Evolutionary conservation across 1,284 basidiomycete genomes (phyloP).

Genomic region (Cutaneotrichosporon sp.): DNA sequence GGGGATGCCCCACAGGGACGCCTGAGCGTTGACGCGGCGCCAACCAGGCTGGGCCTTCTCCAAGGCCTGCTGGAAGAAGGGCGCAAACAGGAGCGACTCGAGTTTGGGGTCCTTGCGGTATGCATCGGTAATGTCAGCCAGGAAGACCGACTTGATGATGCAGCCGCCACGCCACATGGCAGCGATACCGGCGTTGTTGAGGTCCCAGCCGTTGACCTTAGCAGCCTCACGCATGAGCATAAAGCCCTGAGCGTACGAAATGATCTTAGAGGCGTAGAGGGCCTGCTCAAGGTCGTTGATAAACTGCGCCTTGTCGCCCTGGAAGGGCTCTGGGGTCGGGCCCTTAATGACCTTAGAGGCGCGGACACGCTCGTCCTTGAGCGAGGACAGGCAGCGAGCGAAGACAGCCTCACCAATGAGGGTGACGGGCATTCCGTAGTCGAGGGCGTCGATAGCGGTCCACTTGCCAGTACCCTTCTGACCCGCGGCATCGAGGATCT

Average conservation of each 20-base stretch:
- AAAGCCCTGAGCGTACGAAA: conserved; percentile 98
- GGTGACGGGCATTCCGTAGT: conserved; percentile 90
- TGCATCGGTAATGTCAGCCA: conserved; percentile 85
- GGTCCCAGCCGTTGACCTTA: conserved; percentile 68
- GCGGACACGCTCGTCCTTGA: conserved; percentile 94
- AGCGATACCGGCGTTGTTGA: conserved; percentile 86
- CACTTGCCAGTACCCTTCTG: conserved; percentile 99
- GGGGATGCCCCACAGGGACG: conserved; percentile 95
- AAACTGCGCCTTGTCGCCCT: conserved; percentile 98
- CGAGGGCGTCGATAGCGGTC: conserved; percentile 97
- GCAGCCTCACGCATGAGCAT: conserved; percentile 99
- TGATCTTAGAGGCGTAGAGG: conserved; percentile 98
- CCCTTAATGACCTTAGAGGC: conserved; percentile 87
- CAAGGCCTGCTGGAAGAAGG: conserved; percentile 97
- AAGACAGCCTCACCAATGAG: conserved; percentile 99
- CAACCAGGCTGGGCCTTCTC: conserved; percentile 95
- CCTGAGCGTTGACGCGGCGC: conserved; percentile 95
- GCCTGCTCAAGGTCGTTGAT: conserved; percentile 96
- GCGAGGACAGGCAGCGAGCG: conserved; percentile 92
- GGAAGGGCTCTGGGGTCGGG: conserved; percentile 86
- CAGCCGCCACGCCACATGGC: conserved; percentile 99
- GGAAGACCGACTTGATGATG: conserved; percentile 96
- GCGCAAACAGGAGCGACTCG: conserved; percentile 91
- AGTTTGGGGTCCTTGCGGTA: conserved; percentile 82
- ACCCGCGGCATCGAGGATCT: conserved; percentile 93